Conservation (phyloP, 2,329 filamentous ascomycete species). For the Metarhizium sp. region DNA sequence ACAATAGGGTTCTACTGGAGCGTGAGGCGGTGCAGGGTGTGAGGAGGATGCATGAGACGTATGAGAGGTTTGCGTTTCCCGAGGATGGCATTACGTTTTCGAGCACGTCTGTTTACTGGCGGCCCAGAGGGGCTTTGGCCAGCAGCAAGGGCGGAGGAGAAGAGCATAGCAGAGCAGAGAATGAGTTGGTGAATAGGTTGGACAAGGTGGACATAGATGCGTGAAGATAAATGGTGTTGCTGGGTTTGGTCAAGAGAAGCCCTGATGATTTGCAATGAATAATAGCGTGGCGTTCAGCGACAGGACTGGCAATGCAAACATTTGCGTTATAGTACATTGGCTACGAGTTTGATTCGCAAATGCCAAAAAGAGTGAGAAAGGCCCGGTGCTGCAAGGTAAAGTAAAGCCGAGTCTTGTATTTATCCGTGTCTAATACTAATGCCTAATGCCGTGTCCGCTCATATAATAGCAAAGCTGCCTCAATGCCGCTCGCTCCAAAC, state of each 20-base stretch:
- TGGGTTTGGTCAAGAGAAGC: too few relatives aligned
- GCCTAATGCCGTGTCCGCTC: neutral
- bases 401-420: neutral
- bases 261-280: too few relatives aligned
- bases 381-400: too few relatives aligned
- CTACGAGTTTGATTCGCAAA: too few relatives aligned
- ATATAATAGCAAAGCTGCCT: neutral
- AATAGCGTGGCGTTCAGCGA: neutral
- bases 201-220: neutral
- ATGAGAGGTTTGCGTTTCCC: constrained; percentile 10
- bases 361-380: too few relatives aligned
- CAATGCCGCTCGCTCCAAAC: neutral
- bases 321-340: too few relatives aligned
- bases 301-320: too few relatives aligned
- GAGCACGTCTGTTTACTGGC: constrained; percentile 13
- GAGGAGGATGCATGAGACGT: constrained; percentile 9
- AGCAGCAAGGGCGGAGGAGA: neutral
- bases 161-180: neutral
- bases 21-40: constrained; percentile 5
- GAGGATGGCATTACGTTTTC: constrained; percentile 11
- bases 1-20: neutral
- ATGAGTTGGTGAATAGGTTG: neutral
- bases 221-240: neutral
- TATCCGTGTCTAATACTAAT: neutral
- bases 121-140: neutral